Conservation (phyloP, 2,329 filamentous ascomycete species). For the Aschersonia sp. region DNA sequence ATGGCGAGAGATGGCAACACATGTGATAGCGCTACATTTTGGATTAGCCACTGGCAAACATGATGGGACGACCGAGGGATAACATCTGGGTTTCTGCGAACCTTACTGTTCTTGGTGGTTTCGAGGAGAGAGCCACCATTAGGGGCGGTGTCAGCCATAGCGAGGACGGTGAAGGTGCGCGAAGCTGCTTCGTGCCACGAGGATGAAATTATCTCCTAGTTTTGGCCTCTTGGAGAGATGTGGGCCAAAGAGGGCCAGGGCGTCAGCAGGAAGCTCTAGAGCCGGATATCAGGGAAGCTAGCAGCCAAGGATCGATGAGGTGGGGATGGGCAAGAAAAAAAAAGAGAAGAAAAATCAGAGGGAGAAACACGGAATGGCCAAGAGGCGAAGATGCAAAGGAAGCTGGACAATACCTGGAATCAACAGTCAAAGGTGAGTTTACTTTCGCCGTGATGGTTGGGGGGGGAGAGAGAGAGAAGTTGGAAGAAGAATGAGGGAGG, state of each 20-base stretch:
- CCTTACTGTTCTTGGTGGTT: conserved; percentile 39
- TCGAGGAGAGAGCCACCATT: conserved; percentile 32
- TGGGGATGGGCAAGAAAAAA: conserved; percentile 3
- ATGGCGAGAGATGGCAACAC: background rate
- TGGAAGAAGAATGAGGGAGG: conserved; percentile 2
- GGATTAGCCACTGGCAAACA: background rate
- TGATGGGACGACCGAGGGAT: background rate
- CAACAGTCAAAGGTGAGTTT: background rate
- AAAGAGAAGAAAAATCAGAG: conserved; percentile 3
- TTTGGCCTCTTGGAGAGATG: conserved; percentile 3
- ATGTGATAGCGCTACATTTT: too few species aligned
- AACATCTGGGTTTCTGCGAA: conserved; percentile 13
- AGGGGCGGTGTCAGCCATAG: conserved; percentile 20
- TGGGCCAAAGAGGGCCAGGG: conserved; percentile 1
- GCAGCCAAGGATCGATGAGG: background rate
- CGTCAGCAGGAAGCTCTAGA: conserved; percentile 3
- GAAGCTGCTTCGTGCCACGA: background rate
- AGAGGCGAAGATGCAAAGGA: background rate
- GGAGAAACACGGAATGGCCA: conserved; percentile 1
- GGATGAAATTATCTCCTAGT: conserved; percentile 2
- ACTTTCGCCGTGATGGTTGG: background rate
- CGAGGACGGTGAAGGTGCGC: background rate
- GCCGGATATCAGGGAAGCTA: conserved; percentile 2
- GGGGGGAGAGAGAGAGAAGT: conserved; percentile 1
- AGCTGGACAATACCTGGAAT: background rate